These are phyloP conservation scores for Echeveria elegans DNA, from an alignment of 164 flowering plant species.

Conservation along the genomic window DNA sequence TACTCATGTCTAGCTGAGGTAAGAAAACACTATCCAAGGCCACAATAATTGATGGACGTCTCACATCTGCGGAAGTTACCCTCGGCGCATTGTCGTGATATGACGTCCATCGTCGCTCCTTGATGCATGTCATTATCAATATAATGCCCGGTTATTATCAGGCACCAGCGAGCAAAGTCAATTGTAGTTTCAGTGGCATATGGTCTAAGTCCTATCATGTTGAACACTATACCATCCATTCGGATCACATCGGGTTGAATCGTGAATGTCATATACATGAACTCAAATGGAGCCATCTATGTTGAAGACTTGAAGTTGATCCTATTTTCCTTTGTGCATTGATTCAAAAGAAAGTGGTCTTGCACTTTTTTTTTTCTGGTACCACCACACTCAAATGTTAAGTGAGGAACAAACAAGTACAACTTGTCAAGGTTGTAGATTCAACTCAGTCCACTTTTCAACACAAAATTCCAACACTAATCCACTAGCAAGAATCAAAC, in stretches of 20 bases:
- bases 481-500: neutral
- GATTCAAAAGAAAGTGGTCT: neutral
- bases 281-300: neutral
- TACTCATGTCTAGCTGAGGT: neutral
- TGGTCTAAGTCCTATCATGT: too few species aligned
- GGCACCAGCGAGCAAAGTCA: neutral
- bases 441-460: neutral
- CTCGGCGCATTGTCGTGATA: too few species aligned
- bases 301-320: neutral
- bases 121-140: too few species aligned
- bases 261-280: neutral
- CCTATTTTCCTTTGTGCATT: neutral
- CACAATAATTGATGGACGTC: too few species aligned
- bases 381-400: slow-evolving; percentile 2
- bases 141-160: neutral
- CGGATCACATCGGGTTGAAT: too few species aligned
- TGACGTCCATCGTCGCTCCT: too few species aligned
- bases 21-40: neutral
- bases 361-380: neutral
- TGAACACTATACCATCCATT: too few species aligned
- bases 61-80: too few species aligned
- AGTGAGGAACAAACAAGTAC: neutral
- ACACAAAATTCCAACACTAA: neutral
- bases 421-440: neutral
- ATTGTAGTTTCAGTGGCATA: too few species aligned